Evolutionary conservation across 352 stramenopile genomes (phyloP).

Genomic region (Achlya hypogyna): DNA sequence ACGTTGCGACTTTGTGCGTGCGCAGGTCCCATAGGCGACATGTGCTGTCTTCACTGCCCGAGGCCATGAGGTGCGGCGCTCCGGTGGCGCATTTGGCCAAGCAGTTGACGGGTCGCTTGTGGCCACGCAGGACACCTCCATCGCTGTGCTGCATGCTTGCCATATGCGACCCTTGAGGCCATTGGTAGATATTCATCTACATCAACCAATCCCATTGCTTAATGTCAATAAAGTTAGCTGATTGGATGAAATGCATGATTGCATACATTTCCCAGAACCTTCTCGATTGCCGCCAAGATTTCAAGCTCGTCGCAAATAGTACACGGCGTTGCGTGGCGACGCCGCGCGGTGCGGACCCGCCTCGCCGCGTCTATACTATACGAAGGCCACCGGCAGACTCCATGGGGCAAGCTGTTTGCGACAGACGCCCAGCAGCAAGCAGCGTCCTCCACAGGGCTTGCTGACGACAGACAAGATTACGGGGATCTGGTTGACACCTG

Average conservation of each 20-base stretch:
- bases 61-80: constrained; percentile 38
- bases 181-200: neutral
- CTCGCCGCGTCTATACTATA: no score
- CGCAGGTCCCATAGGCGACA: constrained; percentile 64
- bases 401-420: no score
- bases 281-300: no score
- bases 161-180: neutral
- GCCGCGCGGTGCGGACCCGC: no score
- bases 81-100: neutral
- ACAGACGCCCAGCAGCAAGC: no score
- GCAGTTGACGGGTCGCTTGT: constrained; percentile 17
- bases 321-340: no score
- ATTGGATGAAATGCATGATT: neutral
- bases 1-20: constrained; percentile 42
- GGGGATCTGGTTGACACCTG: no score
- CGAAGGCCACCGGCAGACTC: no score
- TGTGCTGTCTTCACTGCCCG: constrained; percentile 57
- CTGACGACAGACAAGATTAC: no score
- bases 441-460: no score
- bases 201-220: neutral
- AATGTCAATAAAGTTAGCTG: neutral
- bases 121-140: neutral
- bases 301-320: no score
- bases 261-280: neutral
- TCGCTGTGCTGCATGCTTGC: neutral